Evolutionary conservation across 2,329 filamentous ascomycete genomes (phyloP).

Genomic region (Cytospora mali): DNA sequence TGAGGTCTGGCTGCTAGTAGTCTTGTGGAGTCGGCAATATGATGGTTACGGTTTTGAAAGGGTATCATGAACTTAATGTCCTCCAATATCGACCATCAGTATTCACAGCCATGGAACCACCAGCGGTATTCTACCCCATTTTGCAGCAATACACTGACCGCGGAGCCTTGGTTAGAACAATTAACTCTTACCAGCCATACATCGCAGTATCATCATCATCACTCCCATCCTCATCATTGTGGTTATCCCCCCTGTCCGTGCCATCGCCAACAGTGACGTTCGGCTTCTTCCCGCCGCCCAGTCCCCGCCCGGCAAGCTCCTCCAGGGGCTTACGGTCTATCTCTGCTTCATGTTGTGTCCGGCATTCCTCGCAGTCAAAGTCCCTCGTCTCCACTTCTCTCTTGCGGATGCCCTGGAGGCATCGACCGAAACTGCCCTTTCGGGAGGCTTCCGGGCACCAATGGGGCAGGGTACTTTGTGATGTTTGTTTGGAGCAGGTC

Average conservation of each 20-base stretch:
- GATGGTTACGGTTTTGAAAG: background rate
- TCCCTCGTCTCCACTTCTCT: background rate
- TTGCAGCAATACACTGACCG: background rate
- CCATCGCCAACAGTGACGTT: background rate
- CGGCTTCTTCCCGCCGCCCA: background rate
- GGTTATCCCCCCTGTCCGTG: background rate
- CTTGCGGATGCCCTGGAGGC: background rate
- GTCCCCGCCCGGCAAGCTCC: background rate
- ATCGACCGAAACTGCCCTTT: background rate
- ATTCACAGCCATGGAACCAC: background rate
- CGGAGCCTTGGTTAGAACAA: background rate
- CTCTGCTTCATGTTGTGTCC: background rate
- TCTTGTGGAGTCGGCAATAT: background rate
- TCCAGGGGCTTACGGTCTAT: background rate
- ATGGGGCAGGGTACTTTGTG: background rate
- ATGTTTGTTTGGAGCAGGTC: background rate
- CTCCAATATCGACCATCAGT: background rate
- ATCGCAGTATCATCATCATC: background rate
- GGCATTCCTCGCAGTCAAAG: background rate
- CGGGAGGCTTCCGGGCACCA: constrained; percentile 2
- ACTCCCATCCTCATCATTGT: background rate
- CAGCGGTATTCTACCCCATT: background rate
- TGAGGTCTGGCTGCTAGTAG: background rate
- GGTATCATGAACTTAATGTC: background rate
- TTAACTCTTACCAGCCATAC: background rate